Percentiles rank a stretch among this genome's conserved stretches.
These are phyloP conservation scores for Gnetum montanum DNA, from an alignment of 75 land plant species.

Conservation along the genomic window DNA sequence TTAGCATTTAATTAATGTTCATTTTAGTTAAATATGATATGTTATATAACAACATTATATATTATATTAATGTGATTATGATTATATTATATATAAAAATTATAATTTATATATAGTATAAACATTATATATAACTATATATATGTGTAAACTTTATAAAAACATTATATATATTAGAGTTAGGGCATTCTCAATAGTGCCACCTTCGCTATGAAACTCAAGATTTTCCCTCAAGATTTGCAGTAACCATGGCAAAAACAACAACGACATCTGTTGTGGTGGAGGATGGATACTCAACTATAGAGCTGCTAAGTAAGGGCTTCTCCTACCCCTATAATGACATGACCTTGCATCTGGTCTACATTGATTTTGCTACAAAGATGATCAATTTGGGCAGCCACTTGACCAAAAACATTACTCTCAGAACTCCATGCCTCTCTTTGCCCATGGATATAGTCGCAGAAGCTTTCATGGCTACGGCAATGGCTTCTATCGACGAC, in stretches of 20 bases:
- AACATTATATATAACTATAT: too few relatives aligned
- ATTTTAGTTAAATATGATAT: too few relatives aligned
- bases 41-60: too few relatives aligned
- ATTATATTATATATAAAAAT: too few relatives aligned
- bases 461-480: constrained; percentile 81
- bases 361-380: constrained; percentile 84
- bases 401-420: constrained; percentile 51
- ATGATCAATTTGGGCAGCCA: constrained; percentile 54
- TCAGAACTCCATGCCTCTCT: constrained; percentile 71
- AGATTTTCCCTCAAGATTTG: background rate
- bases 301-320: constrained; percentile 56
- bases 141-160: too few relatives aligned
- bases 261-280: background rate
- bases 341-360: constrained; percentile 76
- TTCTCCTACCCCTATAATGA: constrained; percentile 96
- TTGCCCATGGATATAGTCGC: constrained; percentile 99
- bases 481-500: constrained; percentile 88
- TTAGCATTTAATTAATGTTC: too few relatives aligned
- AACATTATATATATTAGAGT: too few relatives aligned
- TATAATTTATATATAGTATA: too few relatives aligned
- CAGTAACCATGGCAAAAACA: background rate
- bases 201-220: too few relatives aligned
- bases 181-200: too few relatives aligned
- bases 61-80: too few relatives aligned
- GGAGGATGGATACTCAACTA: constrained; percentile 69